Evolutionary conservation across 2,329 filamentous ascomycete genomes (phyloP).

Genomic region (Pyrenochaeta sp.): DNA sequence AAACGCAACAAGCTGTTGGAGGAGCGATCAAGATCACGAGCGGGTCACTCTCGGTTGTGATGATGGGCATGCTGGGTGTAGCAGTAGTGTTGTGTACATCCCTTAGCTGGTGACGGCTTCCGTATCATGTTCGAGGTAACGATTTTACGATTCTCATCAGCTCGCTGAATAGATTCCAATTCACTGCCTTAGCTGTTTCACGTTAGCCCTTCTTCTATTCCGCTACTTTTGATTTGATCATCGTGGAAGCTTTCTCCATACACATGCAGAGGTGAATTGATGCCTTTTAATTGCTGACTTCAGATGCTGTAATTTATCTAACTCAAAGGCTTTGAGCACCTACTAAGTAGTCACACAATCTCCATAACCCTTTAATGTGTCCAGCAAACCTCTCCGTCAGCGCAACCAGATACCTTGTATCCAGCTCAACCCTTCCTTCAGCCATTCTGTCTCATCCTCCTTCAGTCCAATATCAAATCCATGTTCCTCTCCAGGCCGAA

Average conservation of each 20-base stretch:
- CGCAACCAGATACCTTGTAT: slow-evolving; percentile 37
- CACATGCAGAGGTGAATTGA: no score
- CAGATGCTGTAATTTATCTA: no score
- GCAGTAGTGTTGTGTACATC: slow-evolving; percentile 19
- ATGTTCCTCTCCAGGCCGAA: slow-evolving; percentile 34
- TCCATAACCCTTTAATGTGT: not conserved
- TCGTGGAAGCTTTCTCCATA: no score
- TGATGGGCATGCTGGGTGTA: slow-evolving; percentile 19
- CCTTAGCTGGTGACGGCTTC: slow-evolving; percentile 7
- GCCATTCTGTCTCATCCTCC: slow-evolving; percentile 39
- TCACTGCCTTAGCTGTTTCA: no score
- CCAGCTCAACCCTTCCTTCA: slow-evolving; percentile 37
- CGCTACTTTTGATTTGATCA: no score
- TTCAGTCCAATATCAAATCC: slow-evolving; percentile 40
- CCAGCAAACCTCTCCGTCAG: not conserved
- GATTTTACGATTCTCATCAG: no score
- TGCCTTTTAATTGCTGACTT: no score
- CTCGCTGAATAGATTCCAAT: no score
- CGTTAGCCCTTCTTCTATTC: no score
- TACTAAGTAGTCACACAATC: no score
- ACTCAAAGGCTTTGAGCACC: no score
- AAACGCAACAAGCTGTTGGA: slow-evolving; percentile 8
- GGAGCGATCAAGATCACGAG: slow-evolving; percentile 17
- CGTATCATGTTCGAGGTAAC: no score
- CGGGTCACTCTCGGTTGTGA: slow-evolving; percentile 15